These are phyloP conservation scores for Daedalea quercina DNA, from an alignment of 768 basidiomycete genomes.

Conservation along the genomic window DNA sequence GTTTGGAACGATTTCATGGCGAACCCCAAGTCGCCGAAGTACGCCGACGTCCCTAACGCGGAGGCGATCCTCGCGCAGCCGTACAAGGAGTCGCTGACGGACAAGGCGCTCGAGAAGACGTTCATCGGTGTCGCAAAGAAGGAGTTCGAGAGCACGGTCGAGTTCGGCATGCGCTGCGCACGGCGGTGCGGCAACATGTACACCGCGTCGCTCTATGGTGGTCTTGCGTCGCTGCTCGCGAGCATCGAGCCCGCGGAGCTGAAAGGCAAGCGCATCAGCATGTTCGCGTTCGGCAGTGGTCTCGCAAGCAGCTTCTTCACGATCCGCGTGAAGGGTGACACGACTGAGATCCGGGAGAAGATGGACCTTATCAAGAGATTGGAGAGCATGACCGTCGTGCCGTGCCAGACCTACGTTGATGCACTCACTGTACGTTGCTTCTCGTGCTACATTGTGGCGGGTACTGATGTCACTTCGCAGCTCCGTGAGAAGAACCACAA, in stretches of 20 bases:
- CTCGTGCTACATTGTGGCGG: not conserved
- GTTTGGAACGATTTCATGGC: slow-evolving; percentile 88
- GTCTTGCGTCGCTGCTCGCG: slow-evolving; percentile 81
- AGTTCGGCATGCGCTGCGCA: slow-evolving; percentile 81
- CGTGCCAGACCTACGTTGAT: slow-evolving; percentile 87
- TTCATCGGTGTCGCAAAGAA: slow-evolving; percentile 78
- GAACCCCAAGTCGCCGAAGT: slow-evolving; percentile 61
- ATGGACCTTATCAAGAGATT: slow-evolving; percentile 77
- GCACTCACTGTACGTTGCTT: slow-evolving; percentile 55
- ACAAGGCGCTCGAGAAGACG: slow-evolving; percentile 93
- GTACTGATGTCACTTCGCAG: slow-evolving; percentile 31
- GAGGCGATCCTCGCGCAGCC: slow-evolving; percentile 62
- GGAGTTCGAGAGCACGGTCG: slow-evolving; percentile 68
- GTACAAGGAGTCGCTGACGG: slow-evolving; percentile 72
- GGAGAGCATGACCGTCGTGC: slow-evolving; percentile 82
- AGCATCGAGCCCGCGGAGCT: slow-evolving; percentile 64
- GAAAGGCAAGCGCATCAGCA: slow-evolving; percentile 75
- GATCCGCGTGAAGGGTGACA: slow-evolving; percentile 82
- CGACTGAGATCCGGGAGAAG: slow-evolving; percentile 71
- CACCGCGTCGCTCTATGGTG: slow-evolving; percentile 93
- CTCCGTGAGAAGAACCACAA: slow-evolving; percentile 98
- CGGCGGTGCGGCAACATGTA: slow-evolving; percentile 97
- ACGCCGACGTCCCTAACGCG: slow-evolving; percentile 63
- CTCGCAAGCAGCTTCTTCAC: slow-evolving; percentile 95
- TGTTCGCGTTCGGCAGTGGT: slow-evolving; percentile 97